phyloP scores from a whole-genome alignment of 148 eudicot species.

The Chenopodium album region DNA sequence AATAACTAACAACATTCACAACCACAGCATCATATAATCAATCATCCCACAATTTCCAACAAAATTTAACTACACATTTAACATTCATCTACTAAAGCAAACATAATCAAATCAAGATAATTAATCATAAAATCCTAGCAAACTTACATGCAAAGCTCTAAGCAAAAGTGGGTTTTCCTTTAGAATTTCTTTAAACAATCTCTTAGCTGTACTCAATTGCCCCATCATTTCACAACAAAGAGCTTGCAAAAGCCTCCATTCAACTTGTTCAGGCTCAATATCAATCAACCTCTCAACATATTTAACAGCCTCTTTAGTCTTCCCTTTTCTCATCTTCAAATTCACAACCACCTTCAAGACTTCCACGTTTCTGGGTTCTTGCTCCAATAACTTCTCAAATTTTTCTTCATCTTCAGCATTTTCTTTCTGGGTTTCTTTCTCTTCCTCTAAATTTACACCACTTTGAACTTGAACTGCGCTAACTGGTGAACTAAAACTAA shows the following conservation, averaged over 20 bases:
- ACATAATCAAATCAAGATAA: neutral
- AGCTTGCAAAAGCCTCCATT: conserved; percentile 93
- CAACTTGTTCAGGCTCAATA: conserved; percentile 65
- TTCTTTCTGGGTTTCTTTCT: conserved; percentile 29
- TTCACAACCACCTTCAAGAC: conserved; percentile 65
- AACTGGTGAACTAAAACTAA: conserved; percentile 32
- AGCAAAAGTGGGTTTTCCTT: conserved; percentile 67
- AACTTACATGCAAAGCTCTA: conserved; percentile 90
- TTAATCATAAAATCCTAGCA: neutral
- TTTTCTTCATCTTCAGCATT: conserved; percentile 52
- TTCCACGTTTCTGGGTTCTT: conserved; percentile 64
- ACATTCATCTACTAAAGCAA: too few relatives aligned
- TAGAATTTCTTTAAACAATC: conserved; percentile 61
- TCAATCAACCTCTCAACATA: conserved; percentile 80
- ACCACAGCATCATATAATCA: too few relatives aligned
- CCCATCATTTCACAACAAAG: conserved; percentile 91
- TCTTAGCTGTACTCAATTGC: conserved; percentile 63
- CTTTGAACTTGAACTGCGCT: conserved; percentile 40
- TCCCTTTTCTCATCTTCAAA: conserved; percentile 71
- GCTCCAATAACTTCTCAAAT: conserved; percentile 57
- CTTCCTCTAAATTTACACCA: conserved; percentile 34
- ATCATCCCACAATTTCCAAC: too few relatives aligned
- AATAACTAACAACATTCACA: neutral
- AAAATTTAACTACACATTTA: too few relatives aligned
- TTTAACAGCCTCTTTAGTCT: conserved; percentile 60